A percentile compares a stretch with the other conserved stretches of the same genome.
These are phyloP conservation scores for Speleostelium caveatum DNA, from an alignment of 78 protist genomes.

Conservation along the genomic window DNA sequence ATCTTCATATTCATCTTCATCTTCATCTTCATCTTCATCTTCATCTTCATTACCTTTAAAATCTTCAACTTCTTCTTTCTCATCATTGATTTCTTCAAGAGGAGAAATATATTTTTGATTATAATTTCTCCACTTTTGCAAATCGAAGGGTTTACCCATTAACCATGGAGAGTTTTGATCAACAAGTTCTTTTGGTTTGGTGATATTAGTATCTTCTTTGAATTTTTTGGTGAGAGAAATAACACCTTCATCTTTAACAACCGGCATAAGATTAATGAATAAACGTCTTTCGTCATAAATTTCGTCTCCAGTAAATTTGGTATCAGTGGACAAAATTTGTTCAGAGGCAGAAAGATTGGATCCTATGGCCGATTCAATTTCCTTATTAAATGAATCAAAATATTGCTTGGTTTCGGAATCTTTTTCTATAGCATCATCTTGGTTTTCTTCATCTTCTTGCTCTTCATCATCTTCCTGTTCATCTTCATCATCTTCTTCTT, in stretches of 20 bases:
- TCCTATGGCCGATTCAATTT: neutral
- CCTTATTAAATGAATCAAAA: too few relatives aligned
- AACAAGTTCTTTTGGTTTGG: neutral
- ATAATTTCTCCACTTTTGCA: constrained; percentile 7
- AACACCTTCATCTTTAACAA: constrained; percentile 50
- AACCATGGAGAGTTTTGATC: constrained; percentile 32
- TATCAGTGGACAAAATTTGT: neutral
- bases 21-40: neutral
- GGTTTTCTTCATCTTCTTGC: neutral
- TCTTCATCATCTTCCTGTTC: neutral
- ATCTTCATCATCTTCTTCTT: neutral
- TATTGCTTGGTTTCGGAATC: neutral
- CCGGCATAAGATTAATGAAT: constrained; percentile 36
- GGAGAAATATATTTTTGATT: too few relatives aligned
- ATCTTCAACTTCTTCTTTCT: neutral
- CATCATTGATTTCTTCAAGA: neutral
- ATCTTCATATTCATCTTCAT: constrained; percentile 6
- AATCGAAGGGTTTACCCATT: constrained; percentile 69
- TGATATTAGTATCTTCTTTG: neutral
- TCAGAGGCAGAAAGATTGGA: neutral
- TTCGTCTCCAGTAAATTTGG: neutral
- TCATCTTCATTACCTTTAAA: neutral
- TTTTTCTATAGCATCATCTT: neutral
- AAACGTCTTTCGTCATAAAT: constrained; percentile 67
- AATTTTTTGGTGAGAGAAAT: neutral